A percentile compares a stretch with the other conserved stretches of the same genome.
Conservation (phyloP, 2,329 filamentous ascomycete species). For the Aspergillus hortae region DNA sequence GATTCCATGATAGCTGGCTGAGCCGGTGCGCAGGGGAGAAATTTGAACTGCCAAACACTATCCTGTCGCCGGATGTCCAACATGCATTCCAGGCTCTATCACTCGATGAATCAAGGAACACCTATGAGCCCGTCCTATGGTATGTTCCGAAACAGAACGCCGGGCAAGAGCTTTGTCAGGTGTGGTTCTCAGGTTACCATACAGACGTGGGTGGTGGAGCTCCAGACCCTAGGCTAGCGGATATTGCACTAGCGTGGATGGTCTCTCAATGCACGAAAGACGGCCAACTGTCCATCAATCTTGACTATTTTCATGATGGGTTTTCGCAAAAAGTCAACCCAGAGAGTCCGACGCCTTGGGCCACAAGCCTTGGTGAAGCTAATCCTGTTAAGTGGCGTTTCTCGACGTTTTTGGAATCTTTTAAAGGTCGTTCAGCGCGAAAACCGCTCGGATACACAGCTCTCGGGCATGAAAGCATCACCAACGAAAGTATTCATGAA, state of each 20-base stretch:
- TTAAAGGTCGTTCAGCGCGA: neutral
- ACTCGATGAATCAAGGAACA: constrained; percentile 2
- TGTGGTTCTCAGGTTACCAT: constrained; percentile 5
- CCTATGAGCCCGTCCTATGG: constrained; percentile 2
- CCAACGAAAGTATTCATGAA: constrained; percentile 1
- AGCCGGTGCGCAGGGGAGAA: constrained; percentile 1
- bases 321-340: neutral
- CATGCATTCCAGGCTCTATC: constrained; percentile 2
- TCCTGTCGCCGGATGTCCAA: neutral
- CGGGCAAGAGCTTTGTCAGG: constrained; percentile 1
- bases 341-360: neutral
- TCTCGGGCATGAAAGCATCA: neutral
- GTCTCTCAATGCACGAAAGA: constrained; percentile 2
- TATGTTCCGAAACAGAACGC: neutral
- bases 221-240: neutral
- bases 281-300: constrained; percentile 1
- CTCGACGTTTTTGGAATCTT: neutral
- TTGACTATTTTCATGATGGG: constrained; percentile 3
- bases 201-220: constrained; percentile 1
- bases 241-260: constrained; percentile 4
- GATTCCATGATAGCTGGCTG: constrained; percentile 1
- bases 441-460: neutral
- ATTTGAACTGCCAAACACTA: constrained; percentile 1
- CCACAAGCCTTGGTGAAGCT: neutral
- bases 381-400: neutral